Conservation (phyloP, 164 flowering plant species). For the Vitis riparia region DNA sequence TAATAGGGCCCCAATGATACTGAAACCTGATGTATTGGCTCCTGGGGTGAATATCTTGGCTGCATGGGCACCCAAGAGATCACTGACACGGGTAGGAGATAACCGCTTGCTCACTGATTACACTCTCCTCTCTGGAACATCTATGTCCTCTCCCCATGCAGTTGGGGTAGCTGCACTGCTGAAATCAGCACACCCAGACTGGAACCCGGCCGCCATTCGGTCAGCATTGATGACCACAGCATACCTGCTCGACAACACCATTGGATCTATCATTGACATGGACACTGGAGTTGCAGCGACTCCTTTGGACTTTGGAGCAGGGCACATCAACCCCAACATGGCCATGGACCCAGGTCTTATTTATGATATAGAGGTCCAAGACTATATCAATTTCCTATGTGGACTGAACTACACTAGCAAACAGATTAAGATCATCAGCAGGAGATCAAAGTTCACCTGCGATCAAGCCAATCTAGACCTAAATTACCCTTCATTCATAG, state of each 20-base stretch:
- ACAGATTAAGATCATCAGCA: too few species aligned
- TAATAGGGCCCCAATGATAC: conserved; percentile 6
- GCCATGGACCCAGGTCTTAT: too few species aligned
- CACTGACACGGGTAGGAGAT: not conserved
- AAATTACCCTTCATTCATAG: too few species aligned
- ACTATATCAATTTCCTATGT: too few species aligned
- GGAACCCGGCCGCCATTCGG: conserved; percentile 7
- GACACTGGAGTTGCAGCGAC: not conserved
- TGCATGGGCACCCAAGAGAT: not conserved
- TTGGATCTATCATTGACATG: not conserved
- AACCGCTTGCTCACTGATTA: not conserved
- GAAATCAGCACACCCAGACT: conserved; percentile 5
- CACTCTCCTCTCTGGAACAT: conserved; percentile 9
- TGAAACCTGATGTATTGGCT: conserved; percentile 15
- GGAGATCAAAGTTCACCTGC: too few species aligned
- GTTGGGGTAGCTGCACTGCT: not conserved
- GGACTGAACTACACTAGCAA: too few species aligned
- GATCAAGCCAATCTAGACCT: too few species aligned
- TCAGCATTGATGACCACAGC: conserved; percentile 10
- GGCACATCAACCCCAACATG: too few species aligned
- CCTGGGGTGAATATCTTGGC: not conserved
- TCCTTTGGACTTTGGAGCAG: conserved; percentile 1
- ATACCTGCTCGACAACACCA: not conserved
- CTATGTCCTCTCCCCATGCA: conserved; percentile 14
- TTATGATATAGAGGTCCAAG: too few species aligned